phyloP scores from a whole-genome alignment of 2,329 filamentous ascomycete genomes.

The Aspergillus sclerotialis region DNA sequence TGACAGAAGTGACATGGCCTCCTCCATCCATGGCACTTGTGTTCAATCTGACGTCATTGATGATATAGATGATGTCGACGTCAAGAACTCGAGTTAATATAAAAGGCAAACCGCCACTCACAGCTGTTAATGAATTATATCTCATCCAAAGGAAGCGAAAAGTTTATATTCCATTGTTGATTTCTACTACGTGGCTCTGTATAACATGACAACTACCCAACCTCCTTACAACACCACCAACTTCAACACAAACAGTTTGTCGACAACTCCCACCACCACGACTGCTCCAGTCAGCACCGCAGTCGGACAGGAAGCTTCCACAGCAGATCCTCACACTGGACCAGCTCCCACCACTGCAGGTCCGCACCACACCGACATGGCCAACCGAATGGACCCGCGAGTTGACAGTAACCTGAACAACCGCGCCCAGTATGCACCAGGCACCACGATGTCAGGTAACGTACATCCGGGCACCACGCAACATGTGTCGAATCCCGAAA shows the following conservation, averaged over 20 bases:
- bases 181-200: no score
- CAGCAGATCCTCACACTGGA: constrained; percentile 6
- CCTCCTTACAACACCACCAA: constrained; percentile 9
- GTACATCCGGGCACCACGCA: constrained; percentile 6
- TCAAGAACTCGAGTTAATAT: constrained; percentile 1
- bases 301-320: constrained; percentile 4
- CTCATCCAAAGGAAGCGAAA: no score
- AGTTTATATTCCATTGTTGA: no score
- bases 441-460: constrained; percentile 9
- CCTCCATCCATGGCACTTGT: no score
- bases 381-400: constrained; percentile 35
- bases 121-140: no score
- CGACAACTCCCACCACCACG: constrained; percentile 8
- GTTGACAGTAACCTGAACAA: constrained; percentile 27
- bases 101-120: no score
- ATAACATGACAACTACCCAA: constrained; percentile 10
- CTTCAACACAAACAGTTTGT: constrained; percentile 7
- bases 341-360: constrained; percentile 11
- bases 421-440: constrained; percentile 13
- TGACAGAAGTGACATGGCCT: no score
- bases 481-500: constrained; percentile 1
- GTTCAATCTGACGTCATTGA: constrained; percentile 16
- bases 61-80: constrained; percentile 5
- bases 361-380: constrained; percentile 11
- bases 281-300: constrained; percentile 6